phyloP scores from a whole-genome alignment of 768 basidiomycete species.

The Lactarius quietus region DNA sequence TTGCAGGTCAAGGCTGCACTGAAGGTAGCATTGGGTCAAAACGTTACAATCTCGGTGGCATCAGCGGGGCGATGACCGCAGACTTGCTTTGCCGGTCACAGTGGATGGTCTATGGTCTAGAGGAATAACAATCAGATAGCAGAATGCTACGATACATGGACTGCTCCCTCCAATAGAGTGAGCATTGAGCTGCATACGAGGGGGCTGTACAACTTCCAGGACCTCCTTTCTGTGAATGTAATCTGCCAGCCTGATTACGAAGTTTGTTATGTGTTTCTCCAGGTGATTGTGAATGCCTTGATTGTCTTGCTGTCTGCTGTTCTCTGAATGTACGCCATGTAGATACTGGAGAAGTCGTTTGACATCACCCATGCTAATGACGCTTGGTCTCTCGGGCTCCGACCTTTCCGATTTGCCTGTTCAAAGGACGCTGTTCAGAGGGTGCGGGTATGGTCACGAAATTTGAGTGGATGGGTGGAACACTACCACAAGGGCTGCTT shows the following conservation, averaged over 20 bases:
- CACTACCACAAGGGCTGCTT: conserved; percentile 45
- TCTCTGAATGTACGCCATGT: conserved; percentile 66
- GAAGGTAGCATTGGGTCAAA: too few species aligned
- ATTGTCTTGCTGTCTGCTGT: conserved; percentile 57
- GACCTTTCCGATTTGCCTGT: not conserved
- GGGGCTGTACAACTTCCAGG: not conserved
- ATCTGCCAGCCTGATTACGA: conserved; percentile 47
- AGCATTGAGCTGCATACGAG: conserved; percentile 10
- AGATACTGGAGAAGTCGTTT: conserved; percentile 49
- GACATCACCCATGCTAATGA: conserved; percentile 50
- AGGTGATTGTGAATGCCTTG: conserved; percentile 58
- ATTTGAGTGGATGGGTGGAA: conserved; percentile 46
- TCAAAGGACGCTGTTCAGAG: not conserved
- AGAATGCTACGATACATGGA: conserved; percentile 34
- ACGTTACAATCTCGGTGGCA: too few species aligned
- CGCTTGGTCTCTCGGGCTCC: conserved; percentile 32
- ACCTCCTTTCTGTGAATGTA: conserved; percentile 28
- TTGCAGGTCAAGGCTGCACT: too few species aligned
- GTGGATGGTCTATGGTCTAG: conserved; percentile 6
- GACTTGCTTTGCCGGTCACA: conserved; percentile 11
- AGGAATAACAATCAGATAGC: conserved; percentile 19
- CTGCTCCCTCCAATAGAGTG: conserved; percentile 33
- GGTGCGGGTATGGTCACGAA: conserved; percentile 40
- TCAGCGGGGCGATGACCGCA: conserved; percentile 35
- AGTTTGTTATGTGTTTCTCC: conserved; percentile 68